Evolutionary conservation across 805 yeast species (phyloP), one percentile per base, ranked within the genome.

Genomic region (Komagataella populi): DNA sequence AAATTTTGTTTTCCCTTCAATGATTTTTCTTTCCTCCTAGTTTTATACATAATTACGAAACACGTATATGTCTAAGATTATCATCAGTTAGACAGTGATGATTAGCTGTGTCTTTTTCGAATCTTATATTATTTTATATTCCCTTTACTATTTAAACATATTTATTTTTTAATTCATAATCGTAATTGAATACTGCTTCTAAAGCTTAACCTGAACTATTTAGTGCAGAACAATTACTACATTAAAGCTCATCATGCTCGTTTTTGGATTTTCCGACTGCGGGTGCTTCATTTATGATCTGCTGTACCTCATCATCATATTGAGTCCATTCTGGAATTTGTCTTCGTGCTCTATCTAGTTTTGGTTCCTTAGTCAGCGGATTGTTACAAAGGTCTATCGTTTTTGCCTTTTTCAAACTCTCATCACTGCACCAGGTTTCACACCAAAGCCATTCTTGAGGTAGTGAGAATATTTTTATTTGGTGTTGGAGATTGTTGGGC

Each of bases 401-500:
- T 62, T 81, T 84, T 2, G 96, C 96, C 0, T 68, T 67, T 51
- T 62, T 63, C 53, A 83, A 66, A 39, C 78, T 68, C 49, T 74
- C 83, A 55, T 81, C 86, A 30, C 81, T 72, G 63, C 96, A 86
- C 96, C 96, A 87, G 0, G 96, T 87, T 60, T 87, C 96, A 66
- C 95, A 88, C 96, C 96, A 88, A 44, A 87, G 68, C 95, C 95
- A 87, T 47, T 86, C 90, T 57, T 83, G 83, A 3, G 88, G 86
- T 47, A 87, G 69, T 6, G 93, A 82, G 59, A 70, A 76, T 17
- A 88, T 88, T 49, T 82, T 83, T 30, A 91, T 64, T 24, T 66
- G 63, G 20, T 70, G 59, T 64, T 93, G 98, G 57, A 90, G 57
- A 60, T 87, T 86, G 65, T 91, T 93, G n/a, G 96, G 89, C 54